Percentiles rank a stretch among this genome's conserved stretches.
Evolutionary conservation across 2,329 filamentous ascomycete genomes (phyloP).

Genomic region (Trichoderma citrinoviride): DNA sequence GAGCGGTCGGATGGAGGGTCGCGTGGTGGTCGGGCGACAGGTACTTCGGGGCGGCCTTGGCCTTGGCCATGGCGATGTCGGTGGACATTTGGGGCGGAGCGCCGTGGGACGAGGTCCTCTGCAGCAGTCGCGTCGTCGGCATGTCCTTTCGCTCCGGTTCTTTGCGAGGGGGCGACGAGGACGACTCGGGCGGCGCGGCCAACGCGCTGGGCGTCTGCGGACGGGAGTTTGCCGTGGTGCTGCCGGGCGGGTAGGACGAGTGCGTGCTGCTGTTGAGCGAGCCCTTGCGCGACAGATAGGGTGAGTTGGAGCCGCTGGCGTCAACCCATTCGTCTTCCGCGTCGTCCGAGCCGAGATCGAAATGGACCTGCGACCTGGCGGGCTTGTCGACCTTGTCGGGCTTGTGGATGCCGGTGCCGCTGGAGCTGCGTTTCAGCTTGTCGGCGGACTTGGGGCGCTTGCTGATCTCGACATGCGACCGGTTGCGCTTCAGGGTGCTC

Average conservation of each 20-base stretch:
- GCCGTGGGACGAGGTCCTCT: conserved; percentile 60
- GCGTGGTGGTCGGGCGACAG: conserved; percentile 31
- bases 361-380: conserved; percentile 56
- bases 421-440: conserved; percentile 53
- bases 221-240: conserved; percentile 35
- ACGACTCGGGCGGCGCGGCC: conserved; percentile 15
- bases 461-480: conserved; percentile 55
- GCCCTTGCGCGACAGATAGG: conserved; percentile 48
- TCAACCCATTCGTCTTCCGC: conserved; percentile 63
- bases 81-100: conserved; percentile 64
- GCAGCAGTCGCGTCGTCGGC: conserved; percentile 64
- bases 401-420: conserved; percentile 46
- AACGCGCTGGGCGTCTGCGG: conserved; percentile 37
- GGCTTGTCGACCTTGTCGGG: conserved; percentile 35
- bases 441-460: conserved; percentile 52
- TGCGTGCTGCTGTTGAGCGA: conserved; percentile 51
- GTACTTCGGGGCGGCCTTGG: conserved; percentile 40
- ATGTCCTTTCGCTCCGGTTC: conserved; percentile 56
- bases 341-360: conserved; percentile 57
- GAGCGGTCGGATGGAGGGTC: conserved; percentile 26
- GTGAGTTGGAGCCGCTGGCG: conserved; percentile 61
- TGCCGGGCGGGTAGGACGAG: conserved; percentile 43
- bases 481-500: conserved; percentile 58
- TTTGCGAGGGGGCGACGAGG: conserved; percentile 33
- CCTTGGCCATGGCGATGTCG: conserved; percentile 47